These are phyloP conservation scores for Gorgonomyces haynaldii DNA, from an alignment of 192 early-diverging fungal species.

Conservation along the genomic window DNA sequence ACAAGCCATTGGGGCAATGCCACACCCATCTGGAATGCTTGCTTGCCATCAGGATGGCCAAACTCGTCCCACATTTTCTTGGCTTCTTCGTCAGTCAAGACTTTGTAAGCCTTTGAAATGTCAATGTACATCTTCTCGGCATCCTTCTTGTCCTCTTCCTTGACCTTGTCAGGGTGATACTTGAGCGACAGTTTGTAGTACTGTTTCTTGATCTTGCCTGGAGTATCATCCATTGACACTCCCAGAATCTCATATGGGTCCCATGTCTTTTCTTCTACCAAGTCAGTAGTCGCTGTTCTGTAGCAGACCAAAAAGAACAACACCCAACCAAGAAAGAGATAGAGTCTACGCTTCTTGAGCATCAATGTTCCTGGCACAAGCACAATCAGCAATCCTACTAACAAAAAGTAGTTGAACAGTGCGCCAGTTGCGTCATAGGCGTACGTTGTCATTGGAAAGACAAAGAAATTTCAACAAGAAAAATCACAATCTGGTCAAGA, in stretches of 20 bases:
- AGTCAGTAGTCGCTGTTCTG: slow-evolving; percentile 47
- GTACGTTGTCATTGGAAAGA: too few species aligned
- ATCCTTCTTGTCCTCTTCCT: slow-evolving; percentile 53
- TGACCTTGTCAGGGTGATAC: slow-evolving; percentile 49
- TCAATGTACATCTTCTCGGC: slow-evolving; percentile 70
- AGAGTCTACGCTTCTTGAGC: background rate
- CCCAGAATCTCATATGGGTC: slow-evolving; percentile 93
- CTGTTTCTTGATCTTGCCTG: slow-evolving; percentile 52
- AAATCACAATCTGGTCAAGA: too few species aligned
- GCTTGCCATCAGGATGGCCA: slow-evolving; percentile 95
- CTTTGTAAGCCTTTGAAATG: slow-evolving; percentile 87
- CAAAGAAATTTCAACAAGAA: too few species aligned
- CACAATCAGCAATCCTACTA: too few species aligned
- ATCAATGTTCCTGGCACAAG: too few species aligned
- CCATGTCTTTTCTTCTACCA: slow-evolving; percentile 62
- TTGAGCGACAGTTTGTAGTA: slow-evolving; percentile 60
- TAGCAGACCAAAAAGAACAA: slow-evolving; percentile 54
- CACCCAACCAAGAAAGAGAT: slow-evolving; percentile 51
- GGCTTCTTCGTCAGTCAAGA: slow-evolving; percentile 85
- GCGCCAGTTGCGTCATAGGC: too few species aligned
- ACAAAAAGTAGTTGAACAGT: too few species aligned
- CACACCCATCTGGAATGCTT: slow-evolving; percentile 82
- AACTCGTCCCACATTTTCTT: slow-evolving; percentile 88
- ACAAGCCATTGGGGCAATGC: slow-evolving; percentile 87
- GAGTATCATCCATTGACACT: slow-evolving; percentile 40